Evolutionary conservation across 2,329 filamentous ascomycete genomes (phyloP).

Genomic region (Hypoxylon sp.): DNA sequence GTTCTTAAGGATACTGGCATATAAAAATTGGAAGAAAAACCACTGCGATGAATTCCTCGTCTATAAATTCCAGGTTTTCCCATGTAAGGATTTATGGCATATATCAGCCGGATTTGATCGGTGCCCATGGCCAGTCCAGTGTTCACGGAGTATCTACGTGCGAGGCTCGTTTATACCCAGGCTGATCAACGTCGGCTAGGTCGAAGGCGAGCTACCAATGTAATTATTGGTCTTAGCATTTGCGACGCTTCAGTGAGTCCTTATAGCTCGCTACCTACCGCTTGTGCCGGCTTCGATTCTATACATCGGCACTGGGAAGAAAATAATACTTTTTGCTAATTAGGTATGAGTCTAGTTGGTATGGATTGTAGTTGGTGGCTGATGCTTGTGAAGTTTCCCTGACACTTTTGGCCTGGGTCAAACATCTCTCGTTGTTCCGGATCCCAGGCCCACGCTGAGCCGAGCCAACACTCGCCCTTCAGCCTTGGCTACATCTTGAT

Average conservation of each 20-base stretch:
- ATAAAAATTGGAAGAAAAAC: background rate
- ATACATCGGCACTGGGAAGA: background rate
- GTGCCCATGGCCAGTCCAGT: constrained; percentile 67
- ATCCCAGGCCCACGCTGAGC: constrained; percentile 61
- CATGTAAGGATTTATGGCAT: constrained; percentile 73
- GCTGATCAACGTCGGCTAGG: background rate
- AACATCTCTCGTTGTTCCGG: background rate
- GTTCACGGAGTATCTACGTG: constrained; percentile 54
- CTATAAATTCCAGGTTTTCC: constrained; percentile 64
- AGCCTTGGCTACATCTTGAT: background rate
- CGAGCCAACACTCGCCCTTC: background rate
- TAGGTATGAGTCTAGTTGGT: background rate
- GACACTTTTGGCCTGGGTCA: background rate
- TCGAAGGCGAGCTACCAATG: background rate
- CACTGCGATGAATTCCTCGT: too few species aligned
- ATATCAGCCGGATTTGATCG: constrained; percentile 67
- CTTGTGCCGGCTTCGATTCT: background rate
- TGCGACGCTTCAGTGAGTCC: background rate
- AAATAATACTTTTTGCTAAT: background rate
- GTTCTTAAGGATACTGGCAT: background rate
- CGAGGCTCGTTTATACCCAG: background rate
- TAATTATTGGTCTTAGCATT: background rate
- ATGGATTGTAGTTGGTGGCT: background rate
- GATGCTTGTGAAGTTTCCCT: background rate
- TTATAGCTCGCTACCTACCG: background rate